phyloP scores from a whole-genome alignment of 352 stramenopile species.

The Globisporangium radiosum region DNA sequence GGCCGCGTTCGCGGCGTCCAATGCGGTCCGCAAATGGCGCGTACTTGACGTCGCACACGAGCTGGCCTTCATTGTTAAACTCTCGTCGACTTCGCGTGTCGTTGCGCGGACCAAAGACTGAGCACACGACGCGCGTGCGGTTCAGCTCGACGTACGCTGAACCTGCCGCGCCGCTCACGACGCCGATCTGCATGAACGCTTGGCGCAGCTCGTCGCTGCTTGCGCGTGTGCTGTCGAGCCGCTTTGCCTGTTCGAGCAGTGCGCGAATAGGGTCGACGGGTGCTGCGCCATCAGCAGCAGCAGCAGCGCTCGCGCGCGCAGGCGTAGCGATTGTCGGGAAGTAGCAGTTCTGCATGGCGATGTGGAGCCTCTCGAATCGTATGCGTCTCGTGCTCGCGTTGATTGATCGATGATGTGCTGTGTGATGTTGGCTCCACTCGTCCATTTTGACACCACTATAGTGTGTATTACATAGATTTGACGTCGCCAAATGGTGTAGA shows the following conservation, averaged over 20 bases:
- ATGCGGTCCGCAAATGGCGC: conserved; percentile 71
- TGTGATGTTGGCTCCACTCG: conserved; percentile 7
- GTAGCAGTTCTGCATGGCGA: conserved; percentile 87
- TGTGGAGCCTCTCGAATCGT: background rate
- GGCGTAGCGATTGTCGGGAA: conserved; percentile 29
- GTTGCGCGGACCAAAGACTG: conserved; percentile 83
- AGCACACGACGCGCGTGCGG: conserved; percentile 83
- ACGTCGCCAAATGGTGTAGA: background rate
- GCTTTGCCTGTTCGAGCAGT: conserved; percentile 20
- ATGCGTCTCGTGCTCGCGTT: conserved; percentile 1
- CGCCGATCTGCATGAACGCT: conserved; percentile 81
- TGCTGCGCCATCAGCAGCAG: conserved; percentile 4
- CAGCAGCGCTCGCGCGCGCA: conserved; percentile 10
- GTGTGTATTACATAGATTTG: background rate
- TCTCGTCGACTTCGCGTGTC: conserved; percentile 64
- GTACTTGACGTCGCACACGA: conserved; percentile 87
- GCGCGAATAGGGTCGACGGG: conserved; percentile 14
- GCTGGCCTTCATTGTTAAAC: conserved; percentile 82
- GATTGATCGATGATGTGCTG: background rate
- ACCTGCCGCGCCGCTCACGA: conserved; percentile 74
- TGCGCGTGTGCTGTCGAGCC: conserved; percentile 29
- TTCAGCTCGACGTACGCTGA: conserved; percentile 88
- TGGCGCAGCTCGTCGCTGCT: conserved; percentile 79
- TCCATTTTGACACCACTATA: background rate
- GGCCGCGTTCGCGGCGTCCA: conserved; percentile 56